A percentile compares a stretch with the other conserved stretches of the same genome.
phyloP scores from a whole-genome alignment of 345 rosid species.

The Microcos paniculata region DNA sequence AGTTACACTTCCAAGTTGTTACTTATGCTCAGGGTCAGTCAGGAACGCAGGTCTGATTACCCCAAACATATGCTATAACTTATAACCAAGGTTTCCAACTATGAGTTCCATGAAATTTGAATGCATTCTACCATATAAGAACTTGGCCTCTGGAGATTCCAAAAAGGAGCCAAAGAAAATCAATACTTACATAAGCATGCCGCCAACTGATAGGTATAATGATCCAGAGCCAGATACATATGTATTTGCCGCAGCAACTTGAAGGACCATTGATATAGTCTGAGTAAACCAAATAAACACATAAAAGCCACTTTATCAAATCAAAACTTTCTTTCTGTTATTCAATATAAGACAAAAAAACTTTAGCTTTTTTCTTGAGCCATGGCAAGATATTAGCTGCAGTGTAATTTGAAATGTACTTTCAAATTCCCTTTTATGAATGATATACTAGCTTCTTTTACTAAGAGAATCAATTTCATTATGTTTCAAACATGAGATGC shows the following conservation, averaged over 20 bases:
- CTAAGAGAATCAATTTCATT: not conserved
- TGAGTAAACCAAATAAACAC: slow-evolving; percentile 33
- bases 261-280: slow-evolving; percentile 84
- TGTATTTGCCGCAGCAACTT: slow-evolving; percentile 69
- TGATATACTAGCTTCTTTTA: not conserved
- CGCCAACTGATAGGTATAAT: slow-evolving; percentile 78
- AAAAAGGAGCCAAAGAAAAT: not conserved
- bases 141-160: no score
- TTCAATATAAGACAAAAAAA: not conserved
- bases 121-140: not conserved
- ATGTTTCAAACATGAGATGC: not conserved
- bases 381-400: not conserved
- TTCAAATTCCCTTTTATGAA: not conserved
- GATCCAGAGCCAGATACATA: slow-evolving; percentile 41
- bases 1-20: not conserved
- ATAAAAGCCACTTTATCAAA: slow-evolving; percentile 4
- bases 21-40: not conserved
- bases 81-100: not conserved
- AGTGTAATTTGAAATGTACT: not conserved
- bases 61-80: not conserved
- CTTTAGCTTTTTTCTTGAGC: not conserved
- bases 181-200: slow-evolving; percentile 77
- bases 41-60: not conserved
- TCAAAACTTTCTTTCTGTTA: not conserved
- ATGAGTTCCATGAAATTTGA: not conserved